These are phyloP conservation scores for Sonneratia alba DNA, from an alignment of 345 rosid genomes.

Conservation along the genomic window DNA sequence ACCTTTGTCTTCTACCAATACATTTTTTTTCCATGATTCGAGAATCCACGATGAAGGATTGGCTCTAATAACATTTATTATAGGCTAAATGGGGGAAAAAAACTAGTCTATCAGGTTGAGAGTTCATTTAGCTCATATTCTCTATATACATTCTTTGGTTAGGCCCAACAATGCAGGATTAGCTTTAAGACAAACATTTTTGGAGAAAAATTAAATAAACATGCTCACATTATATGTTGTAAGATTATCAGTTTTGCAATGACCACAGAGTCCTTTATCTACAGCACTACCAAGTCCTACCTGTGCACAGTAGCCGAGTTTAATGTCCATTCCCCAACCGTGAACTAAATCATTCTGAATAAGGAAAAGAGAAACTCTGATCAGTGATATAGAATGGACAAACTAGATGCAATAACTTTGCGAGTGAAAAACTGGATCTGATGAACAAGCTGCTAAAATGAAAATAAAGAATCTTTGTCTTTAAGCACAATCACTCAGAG, in stretches of 20 bases:
- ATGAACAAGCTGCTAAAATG: not conserved
- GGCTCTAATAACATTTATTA: no score
- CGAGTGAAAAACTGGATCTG: not conserved
- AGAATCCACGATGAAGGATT: no score
- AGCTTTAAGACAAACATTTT: no score
- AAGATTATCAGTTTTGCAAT: not conserved
- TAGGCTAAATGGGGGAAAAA: no score
- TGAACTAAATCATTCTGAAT: conserved; percentile 89
- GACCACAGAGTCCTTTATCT: not conserved
- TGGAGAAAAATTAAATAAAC: not conserved
- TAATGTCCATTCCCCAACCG: conserved; percentile 99
- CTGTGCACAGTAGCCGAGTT: conserved; percentile 97
- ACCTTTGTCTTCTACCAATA: no score
- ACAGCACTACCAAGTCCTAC: conserved; percentile 20
- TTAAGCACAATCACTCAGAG: not conserved
- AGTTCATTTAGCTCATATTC: no score
- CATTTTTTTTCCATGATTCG: no score
- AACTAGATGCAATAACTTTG: not conserved
- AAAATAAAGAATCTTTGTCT: not conserved
- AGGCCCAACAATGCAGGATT: no score
- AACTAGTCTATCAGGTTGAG: no score
- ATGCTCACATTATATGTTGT: no score
- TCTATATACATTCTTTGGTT: no score
- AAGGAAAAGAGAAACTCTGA: conserved; percentile 6
- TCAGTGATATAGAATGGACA: not conserved